Conservation (phyloP, 768 basidiomycete genomes). For the Leucocoprinus sp. region DNA sequence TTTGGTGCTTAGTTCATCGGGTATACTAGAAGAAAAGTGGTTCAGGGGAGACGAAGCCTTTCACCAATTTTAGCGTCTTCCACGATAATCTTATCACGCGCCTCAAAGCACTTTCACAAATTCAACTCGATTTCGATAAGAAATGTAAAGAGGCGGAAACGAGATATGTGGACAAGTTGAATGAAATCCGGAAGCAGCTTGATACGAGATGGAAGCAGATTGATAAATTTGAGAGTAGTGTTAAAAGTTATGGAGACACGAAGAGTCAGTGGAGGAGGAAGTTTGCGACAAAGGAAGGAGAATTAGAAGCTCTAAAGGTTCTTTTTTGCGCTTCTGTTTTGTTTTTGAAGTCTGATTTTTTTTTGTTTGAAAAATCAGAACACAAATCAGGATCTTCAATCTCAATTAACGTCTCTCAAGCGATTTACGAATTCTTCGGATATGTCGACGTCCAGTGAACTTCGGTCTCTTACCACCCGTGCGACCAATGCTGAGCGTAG, state of each 20-base stretch:
- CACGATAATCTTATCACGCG: constrained; percentile 89
- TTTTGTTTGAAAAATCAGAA: constrained; percentile 34
- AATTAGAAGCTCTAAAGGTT: constrained; percentile 83
- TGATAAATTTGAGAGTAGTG: constrained; percentile 82
- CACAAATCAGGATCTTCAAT: constrained; percentile 64
- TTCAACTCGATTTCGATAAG: constrained; percentile 82
- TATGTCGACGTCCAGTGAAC: constrained; percentile 45
- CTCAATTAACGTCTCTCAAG: constrained; percentile 57
- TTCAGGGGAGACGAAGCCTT: constrained; percentile 81
- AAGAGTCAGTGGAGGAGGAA: constrained; percentile 81
- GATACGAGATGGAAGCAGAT: constrained; percentile 87
- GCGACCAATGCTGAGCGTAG: constrained; percentile 83
- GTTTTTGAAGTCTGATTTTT: background rate
- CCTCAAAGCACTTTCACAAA: constrained; percentile 75
- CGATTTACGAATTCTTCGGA: constrained; percentile 47
- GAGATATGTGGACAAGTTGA: constrained; percentile 64
- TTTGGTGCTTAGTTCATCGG: constrained; percentile 2
- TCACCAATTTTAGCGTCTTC: constrained; percentile 90
- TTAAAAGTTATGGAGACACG: constrained; percentile 76
- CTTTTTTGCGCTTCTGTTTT: constrained; percentile 13
- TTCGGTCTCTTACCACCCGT: constrained; percentile 61
- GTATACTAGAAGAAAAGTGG: constrained; percentile 58
- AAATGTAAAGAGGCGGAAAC: constrained; percentile 73
- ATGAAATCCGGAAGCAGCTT: constrained; percentile 76
- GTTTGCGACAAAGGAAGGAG: constrained; percentile 77